phyloP scores from a whole-genome alignment of 345 rosid species.

The Melaleuca quinquenervia region DNA sequence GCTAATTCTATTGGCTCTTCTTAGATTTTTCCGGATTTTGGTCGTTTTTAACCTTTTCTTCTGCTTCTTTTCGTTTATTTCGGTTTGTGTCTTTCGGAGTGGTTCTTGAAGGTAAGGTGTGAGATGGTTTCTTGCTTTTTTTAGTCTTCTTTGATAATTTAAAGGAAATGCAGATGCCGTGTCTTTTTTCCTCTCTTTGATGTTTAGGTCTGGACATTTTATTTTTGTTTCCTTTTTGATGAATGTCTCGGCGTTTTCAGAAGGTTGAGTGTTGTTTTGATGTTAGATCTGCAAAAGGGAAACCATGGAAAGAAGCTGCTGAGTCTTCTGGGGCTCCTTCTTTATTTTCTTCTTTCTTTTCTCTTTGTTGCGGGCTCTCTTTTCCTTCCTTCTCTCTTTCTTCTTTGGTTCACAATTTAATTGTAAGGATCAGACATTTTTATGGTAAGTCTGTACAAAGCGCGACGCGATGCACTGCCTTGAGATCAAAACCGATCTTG shows the following conservation, averaged over 20 bases:
- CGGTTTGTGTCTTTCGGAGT: background rate
- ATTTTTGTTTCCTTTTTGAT: constrained; percentile 43
- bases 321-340: constrained; percentile 20
- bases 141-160: background rate
- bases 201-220: background rate
- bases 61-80: background rate
- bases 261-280: constrained; percentile 15
- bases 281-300: constrained; percentile 57
- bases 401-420: background rate
- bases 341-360: background rate
- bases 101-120: background rate
- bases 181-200: constrained; percentile 1
- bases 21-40: background rate
- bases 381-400: background rate
- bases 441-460: background rate
- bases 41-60: background rate
- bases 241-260: constrained; percentile 64
- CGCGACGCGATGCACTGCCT: background rate
- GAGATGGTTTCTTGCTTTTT: background rate
- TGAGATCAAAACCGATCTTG: background rate
- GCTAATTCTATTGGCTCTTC: background rate
- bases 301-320: constrained; percentile 10
- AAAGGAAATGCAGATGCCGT: background rate
- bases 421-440: background rate
- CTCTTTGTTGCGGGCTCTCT: background rate